A percentile compares a stretch with the other conserved stretches of the same genome.
phyloP scores from a whole-genome alignment of 1,284 basidiomycete genomes.

The Pseudozyma hubeiensis region DNA sequence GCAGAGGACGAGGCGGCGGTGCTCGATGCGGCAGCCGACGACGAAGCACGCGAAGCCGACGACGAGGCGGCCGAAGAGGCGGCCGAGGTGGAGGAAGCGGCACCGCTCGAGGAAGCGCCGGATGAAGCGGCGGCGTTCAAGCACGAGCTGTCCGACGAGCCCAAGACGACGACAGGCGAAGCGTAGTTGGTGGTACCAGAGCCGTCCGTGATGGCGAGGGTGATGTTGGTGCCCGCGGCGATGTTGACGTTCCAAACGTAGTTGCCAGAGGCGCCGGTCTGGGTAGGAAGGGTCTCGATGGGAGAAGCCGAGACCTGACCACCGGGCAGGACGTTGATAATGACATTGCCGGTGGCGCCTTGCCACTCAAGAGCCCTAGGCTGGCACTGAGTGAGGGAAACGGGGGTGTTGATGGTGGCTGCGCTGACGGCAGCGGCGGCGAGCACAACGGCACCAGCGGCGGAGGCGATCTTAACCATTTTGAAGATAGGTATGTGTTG shows the following conservation, averaged over 20 bases:
- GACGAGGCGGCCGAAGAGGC: constrained; percentile 17
- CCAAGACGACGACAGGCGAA: constrained; percentile 33
- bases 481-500: constrained; percentile 12
- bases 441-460: constrained; percentile 48
- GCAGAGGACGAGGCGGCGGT: constrained; percentile 23
- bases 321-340: constrained; percentile 40
- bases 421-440: constrained; percentile 37
- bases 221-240: constrained; percentile 62
- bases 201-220: constrained; percentile 62
- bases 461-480: constrained; percentile 52
- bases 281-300: constrained; percentile 46
- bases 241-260: constrained; percentile 67
- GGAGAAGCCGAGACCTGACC: constrained; percentile 52
- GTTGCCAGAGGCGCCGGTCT: constrained; percentile 44
- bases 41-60: constrained; percentile 14
- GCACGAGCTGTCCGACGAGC: constrained; percentile 45
- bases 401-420: constrained; percentile 46
- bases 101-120: constrained; percentile 14
- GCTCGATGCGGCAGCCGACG: constrained; percentile 14
- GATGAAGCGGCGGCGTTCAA: constrained; percentile 24
- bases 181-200: constrained; percentile 55
- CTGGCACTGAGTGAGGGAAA: constrained; percentile 46
- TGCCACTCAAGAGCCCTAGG: constrained; percentile 42
- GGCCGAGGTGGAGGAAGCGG: constrained; percentile 6
- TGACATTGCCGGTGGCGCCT: constrained; percentile 40